These are phyloP conservation scores for Flaveria linearis DNA, from an alignment of 129 eudicot species.

Conservation along the genomic window DNA sequence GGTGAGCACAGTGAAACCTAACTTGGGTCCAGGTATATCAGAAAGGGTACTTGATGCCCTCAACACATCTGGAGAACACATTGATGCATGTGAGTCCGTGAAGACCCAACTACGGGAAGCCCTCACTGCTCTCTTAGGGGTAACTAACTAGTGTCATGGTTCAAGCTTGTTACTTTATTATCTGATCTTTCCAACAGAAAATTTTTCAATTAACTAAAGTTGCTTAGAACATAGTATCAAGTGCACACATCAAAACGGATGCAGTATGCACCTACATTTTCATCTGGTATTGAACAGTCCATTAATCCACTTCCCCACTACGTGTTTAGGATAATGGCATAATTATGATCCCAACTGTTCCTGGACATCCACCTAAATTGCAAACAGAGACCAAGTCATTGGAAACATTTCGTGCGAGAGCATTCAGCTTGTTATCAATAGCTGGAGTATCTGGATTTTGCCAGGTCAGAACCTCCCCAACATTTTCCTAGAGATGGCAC, in stretches of 20 bases:
- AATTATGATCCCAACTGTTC: conserved; percentile 80
- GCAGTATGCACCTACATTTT: neutral
- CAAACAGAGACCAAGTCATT: conserved; percentile 60
- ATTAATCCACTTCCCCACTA: neutral
- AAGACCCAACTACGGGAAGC: conserved; percentile 64
- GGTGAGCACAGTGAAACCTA: conserved; percentile 69
- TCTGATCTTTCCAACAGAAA: neutral
- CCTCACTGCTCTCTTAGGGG: conserved; percentile 71
- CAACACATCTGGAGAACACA: conserved; percentile 49
- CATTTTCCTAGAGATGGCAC: neutral
- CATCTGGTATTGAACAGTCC: neutral
- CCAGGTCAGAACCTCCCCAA: conserved; percentile 56
- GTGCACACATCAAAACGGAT: neutral
- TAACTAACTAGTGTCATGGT: neutral
- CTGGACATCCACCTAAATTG: conserved; percentile 88
- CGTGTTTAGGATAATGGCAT: conserved; percentile 59
- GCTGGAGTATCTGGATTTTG: conserved; percentile 93
- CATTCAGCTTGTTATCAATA: conserved; percentile 78
- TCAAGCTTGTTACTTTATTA: neutral
- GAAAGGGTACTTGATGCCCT: conserved; percentile 80
- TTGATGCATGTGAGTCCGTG: conserved; percentile 45
- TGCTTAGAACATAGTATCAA: conserved; percentile 7
- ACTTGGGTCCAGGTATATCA: conserved; percentile 70
- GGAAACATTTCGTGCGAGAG: conserved; percentile 73
- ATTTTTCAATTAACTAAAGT: neutral